A percentile compares a stretch with the other conserved stretches of the same genome.
These are phyloP conservation scores for Lasiosphaeria hispida DNA, from an alignment of 495 filamentous ascomycete species.

Conservation along the genomic window DNA sequence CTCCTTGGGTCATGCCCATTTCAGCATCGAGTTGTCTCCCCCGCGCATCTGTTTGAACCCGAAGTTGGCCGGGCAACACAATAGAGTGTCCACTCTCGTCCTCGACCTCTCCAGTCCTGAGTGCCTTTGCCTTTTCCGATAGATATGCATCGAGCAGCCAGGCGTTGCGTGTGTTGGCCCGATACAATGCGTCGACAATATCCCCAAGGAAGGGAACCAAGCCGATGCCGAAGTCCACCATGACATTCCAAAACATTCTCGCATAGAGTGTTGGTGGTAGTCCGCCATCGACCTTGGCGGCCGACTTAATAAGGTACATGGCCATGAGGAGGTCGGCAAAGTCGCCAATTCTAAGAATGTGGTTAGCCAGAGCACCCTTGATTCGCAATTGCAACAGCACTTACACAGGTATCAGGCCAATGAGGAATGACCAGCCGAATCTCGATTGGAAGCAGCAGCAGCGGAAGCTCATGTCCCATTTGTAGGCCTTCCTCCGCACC, in stretches of 20 bases:
- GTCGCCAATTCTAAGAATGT: slow-evolving; percentile 64
- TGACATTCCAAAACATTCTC: slow-evolving; percentile 76
- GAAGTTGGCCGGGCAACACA: background rate
- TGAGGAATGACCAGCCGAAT: slow-evolving; percentile 80
- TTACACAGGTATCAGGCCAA: slow-evolving; percentile 77
- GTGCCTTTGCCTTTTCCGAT: slow-evolving; percentile 54
- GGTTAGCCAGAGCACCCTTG: background rate
- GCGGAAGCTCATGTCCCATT: slow-evolving; percentile 68
- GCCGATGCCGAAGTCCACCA: slow-evolving; percentile 76
- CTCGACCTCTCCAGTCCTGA: slow-evolving; percentile 34
- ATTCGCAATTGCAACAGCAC: slow-evolving; percentile 27
- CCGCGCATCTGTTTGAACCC: background rate
- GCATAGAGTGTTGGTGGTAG: slow-evolving; percentile 54
- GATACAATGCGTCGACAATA: slow-evolving; percentile 60
- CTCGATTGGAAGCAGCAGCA: slow-evolving; percentile 72
- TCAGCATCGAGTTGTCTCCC: slow-evolving; percentile 4
- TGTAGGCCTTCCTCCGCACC: slow-evolving; percentile 77
- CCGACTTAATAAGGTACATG: slow-evolving; percentile 65
- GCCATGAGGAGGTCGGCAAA: slow-evolving; percentile 66
- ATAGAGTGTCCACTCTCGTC: slow-evolving; percentile 20
- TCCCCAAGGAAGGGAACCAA: slow-evolving; percentile 86
- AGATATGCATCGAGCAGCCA: slow-evolving; percentile 70
- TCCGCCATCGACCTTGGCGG: slow-evolving; percentile 66
- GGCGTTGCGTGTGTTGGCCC: slow-evolving; percentile 75
- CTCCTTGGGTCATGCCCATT: background rate